These are phyloP conservation scores for Sugiyamaella marilandica DNA, from an alignment of 805 yeast genomes.

Conservation along the genomic window DNA sequence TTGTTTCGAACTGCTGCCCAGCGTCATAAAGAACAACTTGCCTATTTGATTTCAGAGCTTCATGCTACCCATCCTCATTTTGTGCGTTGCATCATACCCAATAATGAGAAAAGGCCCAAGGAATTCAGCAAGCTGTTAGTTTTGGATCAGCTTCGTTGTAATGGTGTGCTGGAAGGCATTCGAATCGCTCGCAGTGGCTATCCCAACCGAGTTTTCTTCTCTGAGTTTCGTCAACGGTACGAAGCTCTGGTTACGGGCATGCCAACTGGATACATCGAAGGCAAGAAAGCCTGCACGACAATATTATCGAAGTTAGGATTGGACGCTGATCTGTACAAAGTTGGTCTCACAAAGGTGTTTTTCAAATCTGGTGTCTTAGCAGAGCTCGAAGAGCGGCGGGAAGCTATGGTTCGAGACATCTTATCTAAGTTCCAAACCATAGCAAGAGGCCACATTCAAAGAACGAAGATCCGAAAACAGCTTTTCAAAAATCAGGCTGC, in stretches of 20 bases:
- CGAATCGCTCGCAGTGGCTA: conserved; percentile 96
- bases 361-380: conserved; percentile 77
- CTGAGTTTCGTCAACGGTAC: conserved; percentile 73
- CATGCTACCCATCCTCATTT: conserved; percentile 88
- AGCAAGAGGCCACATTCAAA: conserved; percentile 57
- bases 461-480: conserved; percentile 44
- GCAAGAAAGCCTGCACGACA: conserved; percentile 64
- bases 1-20: conserved; percentile 77
- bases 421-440: conserved; percentile 60
- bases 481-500: conserved; percentile 67
- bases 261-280: conserved; percentile 39
- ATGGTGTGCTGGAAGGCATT: conserved; percentile 97
- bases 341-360: conserved; percentile 69
- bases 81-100: conserved; percentile 93
- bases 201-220: conserved; percentile 85
- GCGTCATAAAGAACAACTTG: conserved; percentile 82
- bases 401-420: conserved; percentile 50
- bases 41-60: conserved; percentile 64
- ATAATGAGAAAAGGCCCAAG: conserved; percentile 64
- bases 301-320: conserved; percentile 60
- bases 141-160: conserved; percentile 85
- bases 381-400: conserved; percentile 71
- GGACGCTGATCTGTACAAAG: conserved; percentile 53
- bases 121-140: conserved; percentile 71
- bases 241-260: conserved; percentile 55